These are phyloP conservation scores for Talaromyces piceae DNA, from an alignment of 2,329 filamentous ascomycete genomes.

Conservation along the genomic window DNA sequence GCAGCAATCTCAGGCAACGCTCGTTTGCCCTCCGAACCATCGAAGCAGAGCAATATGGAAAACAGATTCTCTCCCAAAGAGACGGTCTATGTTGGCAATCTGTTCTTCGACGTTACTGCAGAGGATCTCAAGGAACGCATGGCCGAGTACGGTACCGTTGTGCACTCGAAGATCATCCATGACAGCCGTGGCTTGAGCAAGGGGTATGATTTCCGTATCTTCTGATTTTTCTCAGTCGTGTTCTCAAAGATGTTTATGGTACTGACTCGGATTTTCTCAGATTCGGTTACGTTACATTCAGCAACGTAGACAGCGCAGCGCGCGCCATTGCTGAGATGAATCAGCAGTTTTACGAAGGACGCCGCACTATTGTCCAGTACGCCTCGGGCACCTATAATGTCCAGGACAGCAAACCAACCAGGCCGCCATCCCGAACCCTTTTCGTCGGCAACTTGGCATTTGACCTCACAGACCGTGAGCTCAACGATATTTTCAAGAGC, in stretches of 20 bases:
- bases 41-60: not conserved
- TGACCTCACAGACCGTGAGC: slow-evolving; percentile 74
- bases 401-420: slow-evolving; percentile 29
- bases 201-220: slow-evolving; percentile 47
- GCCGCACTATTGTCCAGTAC: slow-evolving; percentile 56
- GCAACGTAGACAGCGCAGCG: slow-evolving; percentile 45
- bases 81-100: slow-evolving; percentile 59
- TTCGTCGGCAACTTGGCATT: slow-evolving; percentile 84
- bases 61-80: slow-evolving; percentile 26
- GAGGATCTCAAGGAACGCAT: slow-evolving; percentile 55
- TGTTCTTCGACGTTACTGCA: slow-evolving; percentile 61
- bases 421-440: slow-evolving; percentile 49
- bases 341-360: slow-evolving; percentile 55
- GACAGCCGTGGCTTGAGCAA: slow-evolving; percentile 60
- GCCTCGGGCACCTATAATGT: slow-evolving; percentile 23
- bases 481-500: slow-evolving; percentile 68
- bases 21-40: not conserved
- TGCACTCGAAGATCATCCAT: slow-evolving; percentile 48
- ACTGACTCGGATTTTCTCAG: slow-evolving; percentile 30
- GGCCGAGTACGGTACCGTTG: slow-evolving; percentile 49
- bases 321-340: slow-evolving; percentile 53
- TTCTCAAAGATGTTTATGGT: not conserved
- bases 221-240: not conserved
- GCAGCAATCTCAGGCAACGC: not conserved
- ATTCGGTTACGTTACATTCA: slow-evolving; percentile 61